Conservation (phyloP, 768 basidiomycete species). For the Suillus hirtellus region DNA sequence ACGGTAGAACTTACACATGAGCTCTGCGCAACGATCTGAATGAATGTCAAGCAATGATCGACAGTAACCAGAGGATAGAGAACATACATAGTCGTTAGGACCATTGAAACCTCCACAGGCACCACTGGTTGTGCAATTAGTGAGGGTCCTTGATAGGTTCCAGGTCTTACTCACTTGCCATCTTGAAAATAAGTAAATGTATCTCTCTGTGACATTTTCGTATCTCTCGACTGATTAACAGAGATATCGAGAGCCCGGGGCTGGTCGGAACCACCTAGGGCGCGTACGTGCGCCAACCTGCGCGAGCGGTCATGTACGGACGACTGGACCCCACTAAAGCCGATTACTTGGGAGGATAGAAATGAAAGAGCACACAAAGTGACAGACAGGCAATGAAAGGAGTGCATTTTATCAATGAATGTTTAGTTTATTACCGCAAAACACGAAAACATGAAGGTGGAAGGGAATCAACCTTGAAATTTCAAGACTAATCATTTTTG, state of each 20-base stretch:
- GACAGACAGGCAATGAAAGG: conserved; percentile 27
- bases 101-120: conserved; percentile 36
- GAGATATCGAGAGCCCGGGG: conserved; percentile 3
- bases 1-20: conserved; percentile 31
- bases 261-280: not conserved
- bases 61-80: not conserved
- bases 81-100: conserved; percentile 28
- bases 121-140: conserved; percentile 33
- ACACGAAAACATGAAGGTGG: conserved; percentile 11
- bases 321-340: conserved; percentile 2
- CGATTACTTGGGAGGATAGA: conserved; percentile 12
- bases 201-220: conserved; percentile 9
- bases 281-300: conserved; percentile 14
- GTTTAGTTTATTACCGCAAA: conserved; percentile 10
- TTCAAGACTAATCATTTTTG: not conserved
- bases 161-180: conserved; percentile 22
- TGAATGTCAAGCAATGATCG: conserved; percentile 1
- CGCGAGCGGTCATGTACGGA: conserved; percentile 16
- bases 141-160: not conserved
- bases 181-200: conserved; percentile 30
- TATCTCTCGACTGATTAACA: conserved; percentile 19
- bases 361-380: conserved; percentile 22
- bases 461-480: not conserved
- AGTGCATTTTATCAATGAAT: conserved; percentile 28
- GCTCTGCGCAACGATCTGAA: conserved; percentile 47